A percentile compares a stretch with the other conserved stretches of the same genome.
phyloP scores from a whole-genome alignment of 2,329 filamentous ascomycete species.

The Blumeria hordei region DNA sequence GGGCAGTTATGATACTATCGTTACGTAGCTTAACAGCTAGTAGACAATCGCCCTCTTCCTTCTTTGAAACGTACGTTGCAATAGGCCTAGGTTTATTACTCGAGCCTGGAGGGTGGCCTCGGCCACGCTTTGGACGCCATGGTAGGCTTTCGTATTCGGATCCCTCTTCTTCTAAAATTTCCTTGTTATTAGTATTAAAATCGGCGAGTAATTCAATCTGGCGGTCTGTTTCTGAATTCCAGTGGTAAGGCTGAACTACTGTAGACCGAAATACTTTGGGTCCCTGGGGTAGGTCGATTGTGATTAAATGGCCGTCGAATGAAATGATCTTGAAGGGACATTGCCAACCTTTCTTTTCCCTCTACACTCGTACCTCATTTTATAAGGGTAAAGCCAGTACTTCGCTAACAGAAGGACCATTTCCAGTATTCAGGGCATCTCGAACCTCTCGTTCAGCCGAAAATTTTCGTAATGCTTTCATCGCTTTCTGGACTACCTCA shows the following conservation, averaged over 20 bases:
- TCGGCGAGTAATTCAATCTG: neutral
- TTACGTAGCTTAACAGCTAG: neutral
- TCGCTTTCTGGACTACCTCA: constrained; percentile 2
- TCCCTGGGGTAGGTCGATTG: neutral
- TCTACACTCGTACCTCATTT: neutral
- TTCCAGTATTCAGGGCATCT: constrained; percentile 1
- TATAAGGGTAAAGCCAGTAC: neutral
- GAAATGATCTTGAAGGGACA: neutral
- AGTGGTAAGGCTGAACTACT: neutral
- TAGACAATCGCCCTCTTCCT: neutral
- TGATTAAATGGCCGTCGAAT: neutral
- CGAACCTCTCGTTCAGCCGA: neutral
- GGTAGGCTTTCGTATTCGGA: no score
- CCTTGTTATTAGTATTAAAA: neutral
- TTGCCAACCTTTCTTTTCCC: constrained; percentile 1
- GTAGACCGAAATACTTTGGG: neutral
- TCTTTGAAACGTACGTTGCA: neutral
- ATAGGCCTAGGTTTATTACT: neutral
- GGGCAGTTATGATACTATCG: neutral
- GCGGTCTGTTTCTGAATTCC: neutral
- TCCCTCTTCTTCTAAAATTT: no score
- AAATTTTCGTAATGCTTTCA: constrained; percentile 1
- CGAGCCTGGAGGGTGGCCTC: no score
- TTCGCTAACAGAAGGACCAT: neutral
- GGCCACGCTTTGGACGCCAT: no score